phyloP scores from a whole-genome alignment of 257 asterid species.

The Marsdenia floribunda region DNA sequence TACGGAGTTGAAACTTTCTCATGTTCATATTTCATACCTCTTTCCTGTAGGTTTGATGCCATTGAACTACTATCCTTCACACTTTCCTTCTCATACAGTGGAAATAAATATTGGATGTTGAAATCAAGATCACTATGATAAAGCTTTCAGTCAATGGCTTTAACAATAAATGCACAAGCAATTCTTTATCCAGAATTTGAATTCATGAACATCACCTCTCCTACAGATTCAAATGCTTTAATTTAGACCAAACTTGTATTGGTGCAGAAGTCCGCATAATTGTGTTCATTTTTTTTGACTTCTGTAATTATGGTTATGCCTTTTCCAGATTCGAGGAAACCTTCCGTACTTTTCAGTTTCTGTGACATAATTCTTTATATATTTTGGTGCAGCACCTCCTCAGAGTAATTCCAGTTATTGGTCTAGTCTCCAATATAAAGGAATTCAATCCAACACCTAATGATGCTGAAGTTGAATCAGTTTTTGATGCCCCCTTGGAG shows the following conservation, averaged over 20 bases:
- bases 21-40: not conserved
- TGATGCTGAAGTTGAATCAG: slow-evolving; percentile 75
- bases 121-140: not conserved
- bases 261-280: not conserved
- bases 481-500: slow-evolving; percentile 91
- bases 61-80: not conserved
- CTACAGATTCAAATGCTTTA: not conserved
- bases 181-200: not conserved
- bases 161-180: not conserved
- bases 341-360: slow-evolving; percentile 1
- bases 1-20: not conserved
- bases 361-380: slow-evolving; percentile 3
- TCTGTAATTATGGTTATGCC: not conserved
- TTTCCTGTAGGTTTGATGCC: not conserved
- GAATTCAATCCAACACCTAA: slow-evolving; percentile 61
- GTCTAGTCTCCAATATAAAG: slow-evolving; percentile 64
- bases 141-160: not conserved
- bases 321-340: not conserved
- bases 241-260: not conserved
- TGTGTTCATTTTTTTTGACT: not conserved
- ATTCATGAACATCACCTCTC: not conserved
- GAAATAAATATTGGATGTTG: not conserved
- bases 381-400: slow-evolving; percentile 69
- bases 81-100: not conserved
- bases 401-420: slow-evolving; percentile 92